phyloP scores from a whole-genome alignment of 2,329 filamentous ascomycete genomes.

The Pseudogymnoascus sp. region DNA sequence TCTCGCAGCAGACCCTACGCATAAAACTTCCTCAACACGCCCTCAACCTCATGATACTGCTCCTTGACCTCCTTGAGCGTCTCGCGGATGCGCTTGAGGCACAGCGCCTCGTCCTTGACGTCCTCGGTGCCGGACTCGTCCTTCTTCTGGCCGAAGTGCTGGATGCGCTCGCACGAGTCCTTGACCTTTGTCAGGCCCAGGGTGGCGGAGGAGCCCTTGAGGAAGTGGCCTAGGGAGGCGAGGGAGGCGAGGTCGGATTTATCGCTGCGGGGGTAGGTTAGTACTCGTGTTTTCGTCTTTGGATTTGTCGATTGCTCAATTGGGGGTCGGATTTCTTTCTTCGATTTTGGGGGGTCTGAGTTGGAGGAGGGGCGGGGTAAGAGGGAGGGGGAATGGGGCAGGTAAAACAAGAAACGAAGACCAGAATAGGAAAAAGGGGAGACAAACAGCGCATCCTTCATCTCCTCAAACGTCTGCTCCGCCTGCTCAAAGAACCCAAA shows the following conservation, averaged over 20 bases:
- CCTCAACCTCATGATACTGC: slow-evolving; percentile 69
- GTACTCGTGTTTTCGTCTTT: no score
- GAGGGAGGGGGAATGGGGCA: no score
- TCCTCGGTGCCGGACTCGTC: slow-evolving; percentile 64
- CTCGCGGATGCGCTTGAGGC: slow-evolving; percentile 60
- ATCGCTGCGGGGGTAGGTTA: no score
- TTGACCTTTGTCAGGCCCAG: slow-evolving; percentile 84
- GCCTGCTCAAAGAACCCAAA: slow-evolving; percentile 91
- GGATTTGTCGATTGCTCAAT: no score
- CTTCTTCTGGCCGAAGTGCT: slow-evolving; percentile 78
- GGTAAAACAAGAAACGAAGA: background rate
- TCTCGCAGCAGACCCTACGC: no score
- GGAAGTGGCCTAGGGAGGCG: slow-evolving; percentile 82
- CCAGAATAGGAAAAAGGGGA: background rate
- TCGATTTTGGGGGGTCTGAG: no score
- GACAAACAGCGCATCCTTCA: slow-evolving; percentile 75
- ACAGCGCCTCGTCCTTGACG: slow-evolving; percentile 58
- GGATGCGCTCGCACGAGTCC: slow-evolving; percentile 92
- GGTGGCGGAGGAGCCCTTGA: slow-evolving; percentile 95
- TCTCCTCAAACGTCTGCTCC: slow-evolving; percentile 72
- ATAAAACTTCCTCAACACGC: slow-evolving; percentile 48
- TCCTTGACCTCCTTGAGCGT: slow-evolving; percentile 64
- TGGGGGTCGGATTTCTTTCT: no score
- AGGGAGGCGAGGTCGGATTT: slow-evolving; percentile 62
- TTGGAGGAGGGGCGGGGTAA: no score